A percentile compares a stretch with the other conserved stretches of the same genome.
These are phyloP conservation scores for Penicillium antarcticum DNA, from an alignment of 495 filamentous ascomycete genomes.

Conservation along the genomic window DNA sequence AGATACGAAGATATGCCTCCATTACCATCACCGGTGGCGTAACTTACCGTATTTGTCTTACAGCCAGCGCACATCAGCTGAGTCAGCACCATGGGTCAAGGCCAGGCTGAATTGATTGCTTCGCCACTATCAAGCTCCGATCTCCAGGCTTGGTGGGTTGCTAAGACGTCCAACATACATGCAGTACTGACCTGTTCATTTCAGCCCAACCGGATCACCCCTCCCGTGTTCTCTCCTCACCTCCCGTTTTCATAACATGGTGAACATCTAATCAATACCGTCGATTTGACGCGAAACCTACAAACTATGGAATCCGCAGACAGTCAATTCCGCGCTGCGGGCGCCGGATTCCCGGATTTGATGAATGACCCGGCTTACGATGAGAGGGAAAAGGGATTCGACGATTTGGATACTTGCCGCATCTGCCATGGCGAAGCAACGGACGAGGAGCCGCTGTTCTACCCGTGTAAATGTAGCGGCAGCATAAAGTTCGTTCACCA, in stretches of 20 bases:
- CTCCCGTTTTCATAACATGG: slow-evolving; percentile 6
- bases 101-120: slow-evolving; percentile 1
- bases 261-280: slow-evolving; percentile 25
- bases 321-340: slow-evolving; percentile 16
- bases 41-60: not conserved
- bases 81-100: not conserved
- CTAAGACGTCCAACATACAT: not conserved
- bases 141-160: not conserved
- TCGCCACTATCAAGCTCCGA: slow-evolving; percentile 1
- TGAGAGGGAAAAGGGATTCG: slow-evolving; percentile 37
- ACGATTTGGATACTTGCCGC: slow-evolving; percentile 76
- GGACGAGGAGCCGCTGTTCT: slow-evolving; percentile 84
- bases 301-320: slow-evolving; percentile 26
- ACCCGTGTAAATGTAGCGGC: slow-evolving; percentile 97
- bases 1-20: not conserved
- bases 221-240: not conserved
- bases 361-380: slow-evolving; percentile 65
- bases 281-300: slow-evolving; percentile 15
- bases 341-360: slow-evolving; percentile 47
- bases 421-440: slow-evolving; percentile 92
- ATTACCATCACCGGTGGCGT: too few species aligned
- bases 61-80: not conserved
- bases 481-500: slow-evolving; percentile 99
- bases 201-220: not conserved
- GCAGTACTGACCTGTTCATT: not conserved